Evolutionary conservation across 768 basidiomycete genomes (phyloP), one percentile per base, ranked within the genome.

Genomic region (Crassisporium funariophilum): DNA sequence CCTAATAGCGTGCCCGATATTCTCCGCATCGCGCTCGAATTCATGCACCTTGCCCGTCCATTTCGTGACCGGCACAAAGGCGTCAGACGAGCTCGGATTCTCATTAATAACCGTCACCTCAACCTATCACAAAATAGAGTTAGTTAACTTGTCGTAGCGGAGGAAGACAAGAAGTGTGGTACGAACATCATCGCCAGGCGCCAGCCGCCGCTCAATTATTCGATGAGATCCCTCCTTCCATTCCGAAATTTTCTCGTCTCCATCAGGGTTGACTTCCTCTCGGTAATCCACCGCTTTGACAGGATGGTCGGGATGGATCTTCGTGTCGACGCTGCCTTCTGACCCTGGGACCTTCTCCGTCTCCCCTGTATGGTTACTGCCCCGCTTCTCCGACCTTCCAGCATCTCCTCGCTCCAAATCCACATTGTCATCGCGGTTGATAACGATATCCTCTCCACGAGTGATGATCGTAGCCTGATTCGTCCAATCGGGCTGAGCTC

Each of bases 91-190:
- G 23, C 33, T 12, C 37, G 56, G 53, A 12, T 65, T 60, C 10
- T 74, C 76, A n/a, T 72, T 71, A 37, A 83, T 65, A 16, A 87
- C 77, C 38, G 83, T 77, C 15, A 88, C 84, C 31, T 84, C 79
- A 41, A 86, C 80, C 82, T 86, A 50, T 35, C 29, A 39, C 13
- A 35, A 50, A 20, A 29, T 33, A 36, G 10, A 48, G 19, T 9
- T 20, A 41, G 23, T 13, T 13, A 41, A 11, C 21, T 12, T 12
- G 12, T 13, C 11, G 21, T 2, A n/a, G 39, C 4, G 17, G 23
- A 20, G 24, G 17, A 21, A n/a, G 39, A 41, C 12, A 41, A 17
- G 22, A 25, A 41, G n/a, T 12, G 10, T 17, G 2, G 36, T n/a
- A 61, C 66, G n/a, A 33, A 68, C 66, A 52, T 68, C 66, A 22